Conservation (phyloP, 78 protist species). For the Dictyostelium citrinum region DNA sequence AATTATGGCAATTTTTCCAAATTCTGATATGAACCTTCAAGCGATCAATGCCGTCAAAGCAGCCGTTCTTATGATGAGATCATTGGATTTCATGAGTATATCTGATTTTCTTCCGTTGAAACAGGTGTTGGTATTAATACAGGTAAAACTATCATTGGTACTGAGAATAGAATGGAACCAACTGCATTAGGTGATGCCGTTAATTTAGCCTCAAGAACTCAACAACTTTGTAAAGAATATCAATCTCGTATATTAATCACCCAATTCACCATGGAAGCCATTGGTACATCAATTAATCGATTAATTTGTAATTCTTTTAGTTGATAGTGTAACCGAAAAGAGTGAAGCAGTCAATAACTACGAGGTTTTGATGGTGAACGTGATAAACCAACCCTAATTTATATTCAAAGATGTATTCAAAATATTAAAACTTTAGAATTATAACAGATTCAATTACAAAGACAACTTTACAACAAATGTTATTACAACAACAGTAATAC, state of each 20-base stretch:
- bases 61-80: conserved; percentile 73
- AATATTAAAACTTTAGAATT: not conserved
- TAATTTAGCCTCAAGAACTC: conserved; percentile 78
- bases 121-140: conserved; percentile 83
- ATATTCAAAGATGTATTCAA: conserved; percentile 33
- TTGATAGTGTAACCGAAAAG: conserved; percentile 63
- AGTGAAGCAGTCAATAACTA: conserved; percentile 54
- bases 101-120: conserved; percentile 37
- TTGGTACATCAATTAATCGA: conserved; percentile 66
- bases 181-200: conserved; percentile 82
- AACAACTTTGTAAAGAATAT: conserved; percentile 73
- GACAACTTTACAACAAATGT: not conserved
- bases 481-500: not conserved
- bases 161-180: conserved; percentile 80
- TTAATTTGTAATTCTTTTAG: conserved; percentile 54
- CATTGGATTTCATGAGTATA: conserved; percentile 56
- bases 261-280: conserved; percentile 67
- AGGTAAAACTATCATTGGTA: conserved; percentile 76
- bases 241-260: conserved; percentile 61
- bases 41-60: conserved; percentile 62
- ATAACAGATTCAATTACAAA: not conserved
- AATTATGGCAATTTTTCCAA: conserved; percentile 71
- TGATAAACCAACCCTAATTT: conserved; percentile 62
- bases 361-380: conserved; percentile 75
- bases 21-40: conserved; percentile 36